These are phyloP conservation scores for Chaetomium sp. DNA, from an alignment of 2,329 filamentous ascomycete genomes.

Conservation along the genomic window DNA sequence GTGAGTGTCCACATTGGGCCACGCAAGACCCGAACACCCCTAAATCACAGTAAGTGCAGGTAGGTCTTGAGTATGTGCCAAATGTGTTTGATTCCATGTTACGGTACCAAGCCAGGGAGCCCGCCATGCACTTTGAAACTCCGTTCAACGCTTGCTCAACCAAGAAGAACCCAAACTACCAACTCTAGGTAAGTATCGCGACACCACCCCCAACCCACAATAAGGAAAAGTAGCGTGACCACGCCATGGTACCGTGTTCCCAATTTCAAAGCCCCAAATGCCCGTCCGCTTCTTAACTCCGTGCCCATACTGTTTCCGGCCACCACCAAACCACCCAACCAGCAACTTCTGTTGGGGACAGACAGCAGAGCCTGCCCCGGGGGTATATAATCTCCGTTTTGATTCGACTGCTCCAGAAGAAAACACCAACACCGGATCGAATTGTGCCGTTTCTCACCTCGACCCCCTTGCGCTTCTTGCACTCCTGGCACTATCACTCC, in stretches of 20 bases:
- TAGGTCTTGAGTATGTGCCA: background rate
- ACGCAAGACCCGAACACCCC: too few relatives aligned
- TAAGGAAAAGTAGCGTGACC: background rate
- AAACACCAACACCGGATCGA: background rate
- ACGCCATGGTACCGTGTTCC: constrained; percentile 10
- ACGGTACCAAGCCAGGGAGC: background rate
- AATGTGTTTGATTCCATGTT: constrained; percentile 3
- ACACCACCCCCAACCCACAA: background rate
- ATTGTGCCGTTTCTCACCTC: constrained; percentile 19
- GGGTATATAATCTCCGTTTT: constrained; percentile 14
- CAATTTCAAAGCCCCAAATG: constrained; percentile 1
- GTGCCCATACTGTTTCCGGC: background rate
- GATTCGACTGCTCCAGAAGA: background rate
- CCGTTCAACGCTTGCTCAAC: constrained; percentile 2
- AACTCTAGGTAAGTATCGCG: background rate
- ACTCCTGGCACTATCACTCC: constrained; percentile 46
- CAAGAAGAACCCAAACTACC: background rate
- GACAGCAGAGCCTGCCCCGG: background rate
- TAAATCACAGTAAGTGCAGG: background rate
- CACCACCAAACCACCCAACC: background rate
- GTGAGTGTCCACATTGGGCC: background rate
- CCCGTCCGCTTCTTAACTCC: background rate
- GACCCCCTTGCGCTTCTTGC: constrained; percentile 15
- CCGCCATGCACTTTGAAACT: constrained; percentile 5
- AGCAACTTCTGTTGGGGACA: background rate